Base-by-base conservation (phyloP, 441 rosid species). In the Aleurites moluccanus region DNA sequence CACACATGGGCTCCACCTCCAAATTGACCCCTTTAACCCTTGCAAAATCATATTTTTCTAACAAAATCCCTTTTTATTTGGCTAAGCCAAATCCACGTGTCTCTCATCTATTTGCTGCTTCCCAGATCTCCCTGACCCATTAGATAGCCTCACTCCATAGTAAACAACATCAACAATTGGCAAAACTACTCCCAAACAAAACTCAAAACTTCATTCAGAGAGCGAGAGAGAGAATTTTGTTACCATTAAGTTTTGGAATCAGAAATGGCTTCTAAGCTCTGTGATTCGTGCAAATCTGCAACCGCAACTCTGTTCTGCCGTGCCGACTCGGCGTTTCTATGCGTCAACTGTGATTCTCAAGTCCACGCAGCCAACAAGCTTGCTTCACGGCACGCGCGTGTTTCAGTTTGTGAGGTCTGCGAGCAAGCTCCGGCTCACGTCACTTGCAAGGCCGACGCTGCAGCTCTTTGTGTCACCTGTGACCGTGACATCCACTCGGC, bases 341-440 rank as follows among this genome's bases (percentile, higher is more conserved):
- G 99, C 71, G 42, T 85, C n/a, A 90, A 78, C 81, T 95, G 99
- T 59, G 99, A 95, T 83, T 78, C 91, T 6, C 87, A 87, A 65
- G 66, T 95, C 73, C 99, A 95, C 78, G 89, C 95, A 2, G 97
- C 94, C 64, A 95, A 93, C 90, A 91, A 93, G 80, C 89, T 95
- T 10, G 97, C 96, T 20, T 88, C 98, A 2, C 89, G 97, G 66
- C 98, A 95, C 88, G 92, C 89, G 42, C 96, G 98, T 14, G 98
- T 93, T 16, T 85, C 87, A 86, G 70, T 95, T 16, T 95, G 99
- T 74, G 95, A 89, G 76, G 99, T 91, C 13, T 96, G 99, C 72
- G 99, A 96, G 86, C 98, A 93, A 73, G 97, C 97, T 1, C 98
- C 98, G 0, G 98, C 99, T 1, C 85, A 88, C 75, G 94, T 95